Base-by-base conservation (phyloP, 2,329 filamentous ascomycete genomes). In the Trichoderma gracile region DNA sequence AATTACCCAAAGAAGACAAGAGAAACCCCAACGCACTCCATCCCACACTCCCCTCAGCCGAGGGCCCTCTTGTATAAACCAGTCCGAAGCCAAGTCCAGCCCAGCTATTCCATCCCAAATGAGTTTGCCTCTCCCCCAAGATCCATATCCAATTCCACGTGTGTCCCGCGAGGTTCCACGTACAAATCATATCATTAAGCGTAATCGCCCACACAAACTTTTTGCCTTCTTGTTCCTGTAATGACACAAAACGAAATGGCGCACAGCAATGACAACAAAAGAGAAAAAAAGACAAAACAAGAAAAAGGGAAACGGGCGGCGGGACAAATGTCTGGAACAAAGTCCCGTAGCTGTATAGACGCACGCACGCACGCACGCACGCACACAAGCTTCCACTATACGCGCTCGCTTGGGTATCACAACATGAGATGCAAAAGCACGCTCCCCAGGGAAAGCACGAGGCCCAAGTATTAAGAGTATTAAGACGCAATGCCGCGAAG, bases 401-500 rank as follows among this genome's bases (percentile, higher is more conserved):
- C 56, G 49, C 58, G 58, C 58, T 58, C 64, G 64, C 59, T 63
- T 58, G 72, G 72, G 72, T 75, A 76, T 75, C 73, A 72, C 73
- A 69, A 69, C 68, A 73, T 66, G 63, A 69, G 69, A 67, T 68
- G 65, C 66, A 63, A 67, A 66, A 50, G 47, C 63, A 60, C 54
- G 67, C 49, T 54, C 59, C 61, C 59, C 33, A 46, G 54, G 27
- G 45, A 64, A 64, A 59, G 53, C 7, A 25, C 27, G 33, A 42
- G 30, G 49, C 43, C 33, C 30, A 30, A 12, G 64, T 38, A 38
- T 38, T 38, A 38, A 14, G 12, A 38, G 33, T 38, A 38, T 65
- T 65, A 66, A 45, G 65, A 66, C 25, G 65, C 72, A 54, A 77
- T 72, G 57, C 79, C 81, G 45, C 80, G 78, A 40, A 81, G 75